Percentiles rank a stretch among this genome's conserved stretches.
Evolutionary conservation across 164 flowering plant genomes (phyloP).

Genomic region (Kingdonia uniflora): DNA sequence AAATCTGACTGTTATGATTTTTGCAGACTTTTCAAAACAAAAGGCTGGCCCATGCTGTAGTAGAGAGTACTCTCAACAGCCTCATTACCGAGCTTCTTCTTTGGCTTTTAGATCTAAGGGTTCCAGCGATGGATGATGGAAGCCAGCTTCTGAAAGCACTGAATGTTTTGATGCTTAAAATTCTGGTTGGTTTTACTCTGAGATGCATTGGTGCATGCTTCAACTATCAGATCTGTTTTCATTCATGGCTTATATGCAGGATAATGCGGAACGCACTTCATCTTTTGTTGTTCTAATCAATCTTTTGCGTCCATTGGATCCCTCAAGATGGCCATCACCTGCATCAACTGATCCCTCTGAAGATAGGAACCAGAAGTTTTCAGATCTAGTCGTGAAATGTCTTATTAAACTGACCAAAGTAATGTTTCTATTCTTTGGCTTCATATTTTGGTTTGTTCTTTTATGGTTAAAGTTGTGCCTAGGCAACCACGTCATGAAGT

Average conservation of each 20-base stretch:
- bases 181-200: constrained; percentile 46
- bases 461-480: background rate
- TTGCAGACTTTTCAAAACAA: constrained; percentile 90
- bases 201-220: background rate
- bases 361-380: constrained; percentile 82
- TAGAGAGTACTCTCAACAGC: constrained; percentile 78
- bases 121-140: constrained; percentile 96
- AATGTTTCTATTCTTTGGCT: constrained; percentile 5
- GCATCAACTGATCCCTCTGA: constrained; percentile 56
- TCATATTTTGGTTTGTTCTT: background rate
- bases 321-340: constrained; percentile 90
- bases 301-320: constrained; percentile 84
- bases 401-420: constrained; percentile 93
- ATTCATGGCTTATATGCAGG: constrained; percentile 37
- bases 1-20: background rate
- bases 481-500: too few relatives aligned
- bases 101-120: constrained; percentile 98
- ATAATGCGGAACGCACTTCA: constrained; percentile 94
- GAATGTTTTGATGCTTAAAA: constrained; percentile 97
- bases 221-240: background rate
- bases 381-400: constrained; percentile 94
- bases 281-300: constrained; percentile 92
- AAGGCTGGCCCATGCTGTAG: constrained; percentile 89
- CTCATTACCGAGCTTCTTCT: constrained; percentile 92
- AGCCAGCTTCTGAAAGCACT: constrained; percentile 92